Conservation (phyloP, 257 asterid species). For the Solanum ossicruentum region DNA sequence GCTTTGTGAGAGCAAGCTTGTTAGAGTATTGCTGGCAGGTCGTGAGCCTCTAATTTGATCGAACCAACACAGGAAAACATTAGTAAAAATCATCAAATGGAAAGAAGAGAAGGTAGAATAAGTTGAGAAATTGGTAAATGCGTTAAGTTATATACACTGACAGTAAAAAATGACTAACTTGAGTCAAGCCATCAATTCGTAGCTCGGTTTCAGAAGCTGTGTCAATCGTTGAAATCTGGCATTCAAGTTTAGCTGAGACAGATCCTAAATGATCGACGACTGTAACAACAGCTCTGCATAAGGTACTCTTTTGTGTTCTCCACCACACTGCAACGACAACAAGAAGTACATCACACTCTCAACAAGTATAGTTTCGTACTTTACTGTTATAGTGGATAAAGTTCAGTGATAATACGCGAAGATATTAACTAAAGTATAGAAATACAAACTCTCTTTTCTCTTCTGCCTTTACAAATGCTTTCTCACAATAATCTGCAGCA, state of each 20-base stretch:
- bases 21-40: slow-evolving; percentile 38
- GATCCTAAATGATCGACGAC: slow-evolving; percentile 57
- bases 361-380: not conserved
- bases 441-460: slow-evolving; percentile 27
- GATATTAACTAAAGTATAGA: not conserved
- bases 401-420: not conserved
- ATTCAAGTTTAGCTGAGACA: slow-evolving; percentile 47
- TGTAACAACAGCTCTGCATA: slow-evolving; percentile 41
- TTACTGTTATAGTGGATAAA: not conserved
- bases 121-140: not conserved
- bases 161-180: slow-evolving; percentile 12
- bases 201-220: slow-evolving; percentile 29
- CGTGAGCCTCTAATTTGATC: slow-evolving; percentile 28
- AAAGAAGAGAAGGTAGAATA: not conserved
- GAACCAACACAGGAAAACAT: not conserved
- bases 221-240: slow-evolving; percentile 13
- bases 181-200: slow-evolving; percentile 26
- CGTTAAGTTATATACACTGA: not conserved
- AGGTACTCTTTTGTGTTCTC: slow-evolving; percentile 48
- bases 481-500: slow-evolving; percentile 61
- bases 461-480: slow-evolving; percentile 27
- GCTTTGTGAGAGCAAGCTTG: slow-evolving; percentile 23
- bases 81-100: not conserved
- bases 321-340: slow-evolving; percentile 26
- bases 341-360: not conserved